A percentile compares a stretch with the other conserved stretches of the same genome.
Evolutionary conservation across 2,329 filamentous ascomycete genomes (phyloP).

Genomic region (Claviceps capensis): DNA sequence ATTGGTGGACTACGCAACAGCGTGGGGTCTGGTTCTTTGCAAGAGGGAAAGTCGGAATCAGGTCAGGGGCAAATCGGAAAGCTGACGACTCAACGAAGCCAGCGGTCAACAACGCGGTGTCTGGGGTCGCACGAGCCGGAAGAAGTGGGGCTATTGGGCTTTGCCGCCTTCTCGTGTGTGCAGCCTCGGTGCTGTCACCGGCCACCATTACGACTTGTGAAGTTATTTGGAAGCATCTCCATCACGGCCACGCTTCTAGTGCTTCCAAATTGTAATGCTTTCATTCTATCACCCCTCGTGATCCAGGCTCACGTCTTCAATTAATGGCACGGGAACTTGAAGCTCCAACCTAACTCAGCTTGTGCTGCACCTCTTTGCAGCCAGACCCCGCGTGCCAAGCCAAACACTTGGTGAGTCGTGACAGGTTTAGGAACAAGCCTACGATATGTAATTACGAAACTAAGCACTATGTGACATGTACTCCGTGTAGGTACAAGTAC

Average conservation of each 20-base stretch:
- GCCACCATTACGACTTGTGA: too few species aligned
- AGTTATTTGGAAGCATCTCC: background rate
- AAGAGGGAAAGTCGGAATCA: constrained; percentile 4
- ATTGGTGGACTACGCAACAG: constrained; percentile 5
- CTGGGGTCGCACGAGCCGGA: too few species aligned
- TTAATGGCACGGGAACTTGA: background rate
- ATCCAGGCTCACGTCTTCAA: background rate
- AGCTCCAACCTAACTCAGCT: background rate
- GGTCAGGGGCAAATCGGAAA: constrained; percentile 1
- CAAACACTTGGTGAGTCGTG: background rate
- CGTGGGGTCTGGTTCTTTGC: constrained; percentile 7
- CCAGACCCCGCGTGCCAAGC: background rate
- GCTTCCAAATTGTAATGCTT: background rate
- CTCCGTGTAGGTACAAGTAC: too few species aligned
- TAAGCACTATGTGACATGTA: too few species aligned
- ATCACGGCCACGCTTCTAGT: background rate
- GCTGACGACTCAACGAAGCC: constrained; percentile 6
- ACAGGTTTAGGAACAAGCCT: background rate
- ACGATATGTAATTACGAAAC: background rate
- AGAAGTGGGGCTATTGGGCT: too few species aligned
- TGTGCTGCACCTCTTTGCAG: background rate
- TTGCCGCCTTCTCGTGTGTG: too few species aligned
- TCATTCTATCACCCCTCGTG: background rate
- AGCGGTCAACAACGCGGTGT: background rate
- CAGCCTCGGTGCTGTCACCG: too few species aligned